Evolutionary conservation across 1,284 basidiomycete species (phyloP), one percentile per base, ranked within the genome.

Genomic region (Ceratobasidium sp.): DNA sequence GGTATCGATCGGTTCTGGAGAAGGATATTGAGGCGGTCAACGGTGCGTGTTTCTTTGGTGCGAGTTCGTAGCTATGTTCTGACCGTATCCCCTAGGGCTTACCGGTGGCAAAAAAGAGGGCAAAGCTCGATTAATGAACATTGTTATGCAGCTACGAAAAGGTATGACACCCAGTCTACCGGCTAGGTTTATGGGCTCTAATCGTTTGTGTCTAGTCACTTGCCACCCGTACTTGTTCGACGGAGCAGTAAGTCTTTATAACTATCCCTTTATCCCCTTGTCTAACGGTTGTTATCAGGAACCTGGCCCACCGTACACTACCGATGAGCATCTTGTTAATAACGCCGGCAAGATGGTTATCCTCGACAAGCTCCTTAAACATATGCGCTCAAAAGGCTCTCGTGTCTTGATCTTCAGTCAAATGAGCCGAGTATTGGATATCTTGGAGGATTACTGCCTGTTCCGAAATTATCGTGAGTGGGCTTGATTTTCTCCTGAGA

Each of bases 11-110:
- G 47, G 94, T 99, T 4, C 85, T 99, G 75, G 96, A 99, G 85
- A 99, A 99, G 86, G 98, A 99, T 84, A 98, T 99, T 76, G 98
- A 99, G 82, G 97, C 97, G 11, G 98, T 99, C 74, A 99, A 99
- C 82, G 95, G 96, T 90, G 61, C 31, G 83, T 51, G 76, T 53
- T 33, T 17, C 8, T 23, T 31, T 61, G 53, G 58, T 26, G 37
- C 3, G 26, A 10, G 63, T 5, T 47, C 20, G 33, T 31, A 7
- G 76, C 47, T n/a, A 11, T 13, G 33, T 23, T 23, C 47, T 11
- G 20, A 61, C 77, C 39, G 11, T 64, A n/a, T 58, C 39, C 53
- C 8, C 58, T 73, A 93, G 92, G 93, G 53, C 85, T 95, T 33
- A 94, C 95, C 1, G 95, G 95, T 17, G 73, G 73, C 15, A 99